phyloP scores from a whole-genome alignment of 441 rosid genomes.

The Pelargonium cotyledonis region DNA sequence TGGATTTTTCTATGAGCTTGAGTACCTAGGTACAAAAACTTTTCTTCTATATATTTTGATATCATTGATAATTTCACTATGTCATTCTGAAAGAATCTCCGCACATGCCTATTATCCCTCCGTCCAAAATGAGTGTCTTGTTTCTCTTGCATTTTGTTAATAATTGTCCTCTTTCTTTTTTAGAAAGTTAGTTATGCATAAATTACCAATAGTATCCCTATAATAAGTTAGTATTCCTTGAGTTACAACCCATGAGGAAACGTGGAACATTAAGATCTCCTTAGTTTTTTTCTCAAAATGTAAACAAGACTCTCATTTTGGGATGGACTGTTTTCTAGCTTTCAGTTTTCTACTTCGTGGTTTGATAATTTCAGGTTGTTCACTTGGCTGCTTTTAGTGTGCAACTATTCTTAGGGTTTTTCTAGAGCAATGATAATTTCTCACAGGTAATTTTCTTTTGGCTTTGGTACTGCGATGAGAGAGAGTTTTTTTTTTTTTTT shows the following conservation, averaged over 20 bases:
- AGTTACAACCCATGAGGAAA: no score
- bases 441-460: background rate
- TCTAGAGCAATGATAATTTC: background rate
- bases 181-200: no score
- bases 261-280: no score
- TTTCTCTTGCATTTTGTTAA: no score
- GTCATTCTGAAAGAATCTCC: conserved; percentile 5
- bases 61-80: conserved; percentile 13
- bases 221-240: no score
- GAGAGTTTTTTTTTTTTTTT: background rate
- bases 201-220: no score
- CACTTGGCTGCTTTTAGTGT: background rate
- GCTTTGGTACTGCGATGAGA: background rate
- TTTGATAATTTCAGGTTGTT: background rate
- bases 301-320: no score
- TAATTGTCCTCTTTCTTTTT: no score
- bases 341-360: background rate
- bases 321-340: background rate
- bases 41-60: conserved; percentile 13
- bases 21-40: conserved; percentile 64
- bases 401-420: background rate
- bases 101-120: background rate
- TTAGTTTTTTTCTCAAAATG: no score
- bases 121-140: no score
- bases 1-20: conserved; percentile 95